Evolutionary conservation across 1,284 basidiomycete genomes (phyloP).

Genomic region (Cryptococcus hybrid): DNA sequence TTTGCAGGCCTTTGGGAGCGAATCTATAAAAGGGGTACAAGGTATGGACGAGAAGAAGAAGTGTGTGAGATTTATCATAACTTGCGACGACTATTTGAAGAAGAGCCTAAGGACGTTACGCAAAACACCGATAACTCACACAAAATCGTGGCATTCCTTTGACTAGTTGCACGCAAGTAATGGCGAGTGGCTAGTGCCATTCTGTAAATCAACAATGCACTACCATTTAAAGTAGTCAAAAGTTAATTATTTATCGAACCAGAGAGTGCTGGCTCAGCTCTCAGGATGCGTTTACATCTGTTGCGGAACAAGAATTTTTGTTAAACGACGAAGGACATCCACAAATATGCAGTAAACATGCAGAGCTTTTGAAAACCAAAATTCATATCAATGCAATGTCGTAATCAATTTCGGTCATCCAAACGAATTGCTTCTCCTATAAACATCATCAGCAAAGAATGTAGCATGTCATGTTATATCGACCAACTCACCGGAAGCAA

Average conservation of each 20-base stretch:
- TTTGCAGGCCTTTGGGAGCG: too few species aligned
- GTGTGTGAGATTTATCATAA: not conserved
- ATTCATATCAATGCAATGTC: not conserved
- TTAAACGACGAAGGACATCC: not conserved
- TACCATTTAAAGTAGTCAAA: too few species aligned
- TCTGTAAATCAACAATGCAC: not conserved
- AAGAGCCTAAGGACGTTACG: too few species aligned
- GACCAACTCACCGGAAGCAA: slow-evolving; percentile 34
- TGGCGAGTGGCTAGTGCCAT: too few species aligned
- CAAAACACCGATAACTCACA: too few species aligned
- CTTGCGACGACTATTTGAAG: too few species aligned
- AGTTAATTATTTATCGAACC: too few species aligned
- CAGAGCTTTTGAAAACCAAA: not conserved
- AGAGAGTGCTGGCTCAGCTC: too few species aligned
- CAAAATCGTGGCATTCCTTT: not conserved
- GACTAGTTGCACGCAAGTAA: not conserved
- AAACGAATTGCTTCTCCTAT: not conserved
- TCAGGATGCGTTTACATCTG: too few species aligned
- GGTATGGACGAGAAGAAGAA: not conserved
- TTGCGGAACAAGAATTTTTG: too few species aligned
- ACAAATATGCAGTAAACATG: not conserved
- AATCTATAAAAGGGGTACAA: not conserved
- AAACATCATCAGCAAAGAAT: not conserved
- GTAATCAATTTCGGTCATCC: not conserved
- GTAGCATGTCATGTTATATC: not conserved